phyloP scores from a whole-genome alignment of 176 grass and related monocot species.

The Carex pumila region DNA sequence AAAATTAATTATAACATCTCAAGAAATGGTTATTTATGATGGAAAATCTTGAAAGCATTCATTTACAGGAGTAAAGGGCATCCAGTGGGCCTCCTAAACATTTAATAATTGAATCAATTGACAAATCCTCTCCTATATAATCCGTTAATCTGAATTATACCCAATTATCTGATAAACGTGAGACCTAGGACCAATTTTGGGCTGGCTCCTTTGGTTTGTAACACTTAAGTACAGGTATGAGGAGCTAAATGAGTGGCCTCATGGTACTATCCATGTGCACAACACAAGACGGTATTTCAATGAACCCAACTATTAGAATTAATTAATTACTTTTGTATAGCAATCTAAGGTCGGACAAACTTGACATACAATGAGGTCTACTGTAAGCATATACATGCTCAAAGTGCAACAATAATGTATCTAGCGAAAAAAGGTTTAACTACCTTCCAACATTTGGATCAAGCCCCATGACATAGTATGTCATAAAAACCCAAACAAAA shows the following conservation, averaged over 20 bases:
- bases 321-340: background rate
- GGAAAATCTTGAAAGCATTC: background rate
- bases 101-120: background rate
- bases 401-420: background rate
- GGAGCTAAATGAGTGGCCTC: background rate
- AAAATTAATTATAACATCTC: background rate
- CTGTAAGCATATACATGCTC: background rate
- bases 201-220: background rate
- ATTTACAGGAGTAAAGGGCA: background rate
- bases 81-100: background rate
- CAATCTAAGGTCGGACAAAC: background rate
- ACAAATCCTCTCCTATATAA: background rate
- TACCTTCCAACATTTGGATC: conserved; percentile 80
- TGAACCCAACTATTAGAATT: background rate
- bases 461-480: conserved; percentile 86
- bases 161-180: background rate
- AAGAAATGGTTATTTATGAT: background rate
- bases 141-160: background rate
- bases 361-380: background rate
- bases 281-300: background rate
- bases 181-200: background rate
- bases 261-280: background rate
- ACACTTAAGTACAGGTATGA: background rate
- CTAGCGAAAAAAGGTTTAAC: background rate
- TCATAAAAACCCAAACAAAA: conserved; percentile 53